Evolutionary conservation across 2,329 filamentous ascomycete genomes (phyloP).

Genomic region (Epichloe festucae): DNA sequence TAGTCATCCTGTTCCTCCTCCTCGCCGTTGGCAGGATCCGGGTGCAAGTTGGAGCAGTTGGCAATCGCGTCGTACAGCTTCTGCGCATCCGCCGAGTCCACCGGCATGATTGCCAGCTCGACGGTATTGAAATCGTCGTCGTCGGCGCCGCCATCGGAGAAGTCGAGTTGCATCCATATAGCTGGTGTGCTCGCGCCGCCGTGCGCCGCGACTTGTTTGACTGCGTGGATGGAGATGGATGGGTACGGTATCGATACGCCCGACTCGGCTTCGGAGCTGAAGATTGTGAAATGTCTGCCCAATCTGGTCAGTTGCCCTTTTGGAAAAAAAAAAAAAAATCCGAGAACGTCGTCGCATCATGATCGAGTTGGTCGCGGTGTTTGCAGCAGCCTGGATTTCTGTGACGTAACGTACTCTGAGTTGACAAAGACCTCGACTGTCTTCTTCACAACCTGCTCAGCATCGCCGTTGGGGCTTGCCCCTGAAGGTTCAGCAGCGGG

Average conservation of each 20-base stretch:
- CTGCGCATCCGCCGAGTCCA: slow-evolving; percentile 14
- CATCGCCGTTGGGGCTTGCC: slow-evolving; percentile 17
- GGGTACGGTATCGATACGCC: slow-evolving; percentile 64
- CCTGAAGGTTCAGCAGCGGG: slow-evolving; percentile 14
- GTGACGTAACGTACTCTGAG: slow-evolving; percentile 32
- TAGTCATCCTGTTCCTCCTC: slow-evolving; percentile 43
- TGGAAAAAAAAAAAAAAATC: too few species aligned
- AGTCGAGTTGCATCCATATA: slow-evolving; percentile 57
- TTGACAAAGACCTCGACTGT: slow-evolving; percentile 44
- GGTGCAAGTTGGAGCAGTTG: slow-evolving; percentile 63
- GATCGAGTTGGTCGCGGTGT: too few species aligned
- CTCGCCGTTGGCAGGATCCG: slow-evolving; percentile 49
- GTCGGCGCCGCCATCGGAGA: slow-evolving; percentile 43
- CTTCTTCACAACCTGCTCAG: slow-evolving; percentile 29
- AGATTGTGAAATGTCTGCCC: slow-evolving; percentile 42
- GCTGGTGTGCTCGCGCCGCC: slow-evolving; percentile 28
- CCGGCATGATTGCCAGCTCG: slow-evolving; percentile 54
- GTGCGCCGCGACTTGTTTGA: slow-evolving; percentile 41
- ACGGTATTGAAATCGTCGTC: slow-evolving; percentile 54
- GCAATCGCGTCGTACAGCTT: slow-evolving; percentile 57
- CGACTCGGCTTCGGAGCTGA: slow-evolving; percentile 40
- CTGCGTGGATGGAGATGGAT: slow-evolving; percentile 61
- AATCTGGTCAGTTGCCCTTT: neutral
- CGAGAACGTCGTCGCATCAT: too few species aligned
- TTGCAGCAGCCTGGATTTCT: neutral